Conservation (phyloP, 345 rosid genomes). For the Salix viminalis region DNA sequence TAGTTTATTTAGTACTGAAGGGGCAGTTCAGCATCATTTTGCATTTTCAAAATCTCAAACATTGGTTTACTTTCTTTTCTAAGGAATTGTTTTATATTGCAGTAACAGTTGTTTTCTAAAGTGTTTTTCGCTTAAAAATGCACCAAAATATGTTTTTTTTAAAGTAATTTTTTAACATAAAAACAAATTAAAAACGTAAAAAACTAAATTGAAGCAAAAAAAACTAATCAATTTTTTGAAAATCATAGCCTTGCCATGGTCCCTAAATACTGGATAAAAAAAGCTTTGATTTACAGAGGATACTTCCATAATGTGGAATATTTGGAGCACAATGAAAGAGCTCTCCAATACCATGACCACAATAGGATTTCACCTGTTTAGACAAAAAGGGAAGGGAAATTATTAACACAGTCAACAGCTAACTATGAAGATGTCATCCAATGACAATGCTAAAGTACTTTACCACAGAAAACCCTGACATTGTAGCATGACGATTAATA, state of each 20-base stretch:
- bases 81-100: no score
- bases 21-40: neutral
- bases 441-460: constrained; percentile 5
- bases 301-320: constrained; percentile 94
- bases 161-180: no score
- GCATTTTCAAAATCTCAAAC: neutral
- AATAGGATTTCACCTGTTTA: constrained; percentile 79
- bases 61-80: neutral
- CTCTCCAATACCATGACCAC: constrained; percentile 98
- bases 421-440: neutral
- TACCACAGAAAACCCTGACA: constrained; percentile 98
- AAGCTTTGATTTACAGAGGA: constrained; percentile 33
- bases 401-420: neutral
- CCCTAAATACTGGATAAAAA: neutral
- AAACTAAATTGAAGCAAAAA: no score
- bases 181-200: no score
- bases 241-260: no score
- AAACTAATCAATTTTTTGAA: no score
- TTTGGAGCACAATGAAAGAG: constrained; percentile 97
- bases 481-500: constrained; percentile 78
- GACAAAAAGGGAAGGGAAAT: constrained; percentile 3
- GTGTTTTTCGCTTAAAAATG: no score
- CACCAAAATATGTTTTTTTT: no score
- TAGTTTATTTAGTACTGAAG: neutral
- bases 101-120: no score